A percentile compares a stretch with the other conserved stretches of the same genome.
Evolutionary conservation across 345 rosid species (phyloP).

Genomic region (Euphorbia peplus): DNA sequence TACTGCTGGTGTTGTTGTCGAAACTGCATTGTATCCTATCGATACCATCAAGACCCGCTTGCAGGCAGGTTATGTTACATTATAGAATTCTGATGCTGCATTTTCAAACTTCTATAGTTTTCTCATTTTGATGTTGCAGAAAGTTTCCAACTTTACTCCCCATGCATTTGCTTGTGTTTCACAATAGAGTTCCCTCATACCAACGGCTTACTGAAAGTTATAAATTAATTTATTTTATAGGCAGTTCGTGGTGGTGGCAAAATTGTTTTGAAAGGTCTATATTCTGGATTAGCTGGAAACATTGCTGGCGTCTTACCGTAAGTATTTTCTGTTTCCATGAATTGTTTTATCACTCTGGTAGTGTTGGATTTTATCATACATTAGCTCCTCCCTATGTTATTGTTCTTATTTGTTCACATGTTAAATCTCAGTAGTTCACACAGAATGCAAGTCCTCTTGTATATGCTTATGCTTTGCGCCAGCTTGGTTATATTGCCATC

Average conservation of each 20-base stretch:
- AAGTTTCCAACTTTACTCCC: background rate
- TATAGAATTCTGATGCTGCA: background rate
- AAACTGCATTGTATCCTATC: constrained; percentile 90
- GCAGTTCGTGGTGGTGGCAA: constrained; percentile 86
- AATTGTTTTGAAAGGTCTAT: constrained; percentile 77
- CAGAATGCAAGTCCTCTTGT: background rate
- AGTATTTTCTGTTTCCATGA: constrained; percentile 34
- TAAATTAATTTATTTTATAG: constrained; percentile 28
- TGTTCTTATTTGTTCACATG: background rate
- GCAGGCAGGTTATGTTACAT: constrained; percentile 70
- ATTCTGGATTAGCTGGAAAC: constrained; percentile 94
- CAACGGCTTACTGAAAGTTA: constrained; percentile 3
- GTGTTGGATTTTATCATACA: background rate
- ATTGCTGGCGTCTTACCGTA: constrained; percentile 94
- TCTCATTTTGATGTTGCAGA: background rate
- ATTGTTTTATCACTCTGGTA: background rate
- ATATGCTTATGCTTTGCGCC: background rate
- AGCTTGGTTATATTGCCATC: background rate
- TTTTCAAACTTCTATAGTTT: background rate
- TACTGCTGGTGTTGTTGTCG: constrained; percentile 95
- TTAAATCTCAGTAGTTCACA: background rate
- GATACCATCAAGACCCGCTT: constrained; percentile 95
- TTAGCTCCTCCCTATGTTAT: background rate
- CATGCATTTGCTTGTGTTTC: background rate
- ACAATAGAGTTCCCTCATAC: background rate